phyloP scores from a whole-genome alignment of 2,329 filamentous ascomycete genomes.

The Colletotrichum cuscutae region DNA sequence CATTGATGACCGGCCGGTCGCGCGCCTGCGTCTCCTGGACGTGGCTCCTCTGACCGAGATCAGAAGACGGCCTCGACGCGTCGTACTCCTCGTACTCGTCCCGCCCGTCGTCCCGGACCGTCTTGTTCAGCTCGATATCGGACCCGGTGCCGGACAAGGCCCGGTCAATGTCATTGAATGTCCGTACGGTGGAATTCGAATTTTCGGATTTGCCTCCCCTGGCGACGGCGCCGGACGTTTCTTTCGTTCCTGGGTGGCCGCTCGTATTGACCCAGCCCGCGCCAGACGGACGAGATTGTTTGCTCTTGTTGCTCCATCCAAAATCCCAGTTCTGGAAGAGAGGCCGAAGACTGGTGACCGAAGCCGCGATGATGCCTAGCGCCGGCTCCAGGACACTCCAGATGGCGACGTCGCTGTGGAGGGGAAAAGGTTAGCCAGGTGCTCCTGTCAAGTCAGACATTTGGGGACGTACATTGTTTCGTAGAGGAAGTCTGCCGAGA shows the following conservation, averaged over 20 bases:
- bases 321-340: slow-evolving; percentile 44
- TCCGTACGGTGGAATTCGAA: slow-evolving; percentile 8
- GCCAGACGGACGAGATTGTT: slow-evolving; percentile 21
- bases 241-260: background rate
- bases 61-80: slow-evolving; percentile 26
- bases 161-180: slow-evolving; percentile 24
- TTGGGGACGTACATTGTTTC: slow-evolving; percentile 42
- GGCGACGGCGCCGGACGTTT: background rate
- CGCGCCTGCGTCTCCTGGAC: background rate
- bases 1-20: slow-evolving; percentile 24
- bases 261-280: slow-evolving; percentile 5
- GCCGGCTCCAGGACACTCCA: slow-evolving; percentile 46
- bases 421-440: background rate
- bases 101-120: background rate
- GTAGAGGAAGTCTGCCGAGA: slow-evolving; percentile 43
- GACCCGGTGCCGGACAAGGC: slow-evolving; percentile 21
- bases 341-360: slow-evolving; percentile 43
- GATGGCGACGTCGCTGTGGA: slow-evolving; percentile 44
- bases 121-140: slow-evolving; percentile 33
- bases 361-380: slow-evolving; percentile 47
- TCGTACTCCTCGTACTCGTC: slow-evolving; percentile 10
- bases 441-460: background rate
- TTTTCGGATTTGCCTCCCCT: background rate
- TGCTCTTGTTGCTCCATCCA: slow-evolving; percentile 33
- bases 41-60: slow-evolving; percentile 17